Evolutionary conservation across 2,329 filamentous ascomycete genomes (phyloP).

Genomic region (Aureobasidium sp.): DNA sequence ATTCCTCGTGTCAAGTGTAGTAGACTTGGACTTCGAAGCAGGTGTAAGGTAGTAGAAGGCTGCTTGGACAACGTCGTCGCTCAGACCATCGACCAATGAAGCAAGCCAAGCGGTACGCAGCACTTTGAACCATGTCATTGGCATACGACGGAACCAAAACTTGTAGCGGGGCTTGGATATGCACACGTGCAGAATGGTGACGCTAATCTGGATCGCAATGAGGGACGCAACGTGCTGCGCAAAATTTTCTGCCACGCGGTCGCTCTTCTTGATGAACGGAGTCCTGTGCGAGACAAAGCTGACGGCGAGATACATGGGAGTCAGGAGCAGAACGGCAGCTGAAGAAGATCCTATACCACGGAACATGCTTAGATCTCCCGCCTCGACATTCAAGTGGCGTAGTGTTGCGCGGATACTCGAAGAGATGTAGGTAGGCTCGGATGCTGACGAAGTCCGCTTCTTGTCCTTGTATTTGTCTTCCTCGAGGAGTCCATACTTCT

Average conservation of each 20-base stretch:
- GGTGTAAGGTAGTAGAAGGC: not conserved
- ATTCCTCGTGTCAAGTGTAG: not conserved
- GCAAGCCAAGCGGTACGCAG: constrained; percentile 4
- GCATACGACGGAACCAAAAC: constrained; percentile 16
- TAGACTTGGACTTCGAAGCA: not conserved
- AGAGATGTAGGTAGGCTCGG: not conserved
- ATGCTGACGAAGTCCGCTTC: not conserved
- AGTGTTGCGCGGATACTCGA: constrained; percentile 13
- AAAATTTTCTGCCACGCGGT: not conserved
- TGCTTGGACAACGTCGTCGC: not conserved
- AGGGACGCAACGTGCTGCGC: not conserved
- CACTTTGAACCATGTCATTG: constrained; percentile 6
- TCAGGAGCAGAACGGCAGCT: not conserved
- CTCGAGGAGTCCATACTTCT: constrained; percentile 10
- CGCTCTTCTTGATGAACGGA: not conserved
- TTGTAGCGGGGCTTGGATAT: constrained; percentile 14
- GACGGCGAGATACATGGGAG: not conserved
- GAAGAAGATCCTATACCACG: constrained; percentile 8
- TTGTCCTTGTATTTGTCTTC: constrained; percentile 1
- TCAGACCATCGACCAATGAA: not conserved
- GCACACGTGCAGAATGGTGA: constrained; percentile 11
- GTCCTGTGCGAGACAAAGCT: not conserved
- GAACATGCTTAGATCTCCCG: constrained; percentile 11
- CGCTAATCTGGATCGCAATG: not conserved
- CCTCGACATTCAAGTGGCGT: constrained; percentile 8